Base-by-base conservation (phyloP, 2,329 filamentous ascomycete genomes). In the Aspergillus intermedius region DNA sequence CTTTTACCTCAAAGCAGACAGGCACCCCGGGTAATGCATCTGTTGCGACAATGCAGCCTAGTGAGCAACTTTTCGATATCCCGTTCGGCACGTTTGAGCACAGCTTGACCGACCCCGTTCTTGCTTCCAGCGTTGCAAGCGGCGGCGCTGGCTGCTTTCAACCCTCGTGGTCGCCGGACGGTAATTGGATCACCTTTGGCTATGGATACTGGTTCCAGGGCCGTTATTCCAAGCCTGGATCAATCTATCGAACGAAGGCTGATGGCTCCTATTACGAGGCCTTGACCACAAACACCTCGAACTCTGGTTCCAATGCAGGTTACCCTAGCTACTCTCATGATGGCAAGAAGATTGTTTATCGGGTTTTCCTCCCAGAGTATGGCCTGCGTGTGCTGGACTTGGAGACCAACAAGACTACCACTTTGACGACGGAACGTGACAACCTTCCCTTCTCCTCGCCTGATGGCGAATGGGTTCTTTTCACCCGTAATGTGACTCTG, bases 321-420 rank as follows among this genome's bases (percentile, higher is more conserved):
- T 57, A 49, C 35, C 55, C 55, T 2, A 53, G 49, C 17, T 55
- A 50, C 28, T 57, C 54, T 3, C 54, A 37, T 6, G 52, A 56
- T 13, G 52, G 55, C 9, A 50, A 46, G 6, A 44, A 48, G 17
- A 35, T 56, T 4, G 55, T 56, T 1, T 56, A 56, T 23, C 55
- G 55, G 13, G 50, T 53, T 3, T 56, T 43, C 43, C 47, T 47
- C 12, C 15, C 48, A 0, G 49, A 54, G 4, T 51, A 48, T 3
- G 54, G 54, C 22, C 48, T 57, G 12, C 52, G 50, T 3, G 13
- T 56, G 2, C 30, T 56, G 3, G 46, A 57, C n/a, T 21, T 58
- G 8, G 47, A 46, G 13, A 55, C 44, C 3, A 50, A 39, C 6
- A 42, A 48, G 3, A 48, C 44, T 0, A 50, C 43, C 3, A 40